phyloP scores from a whole-genome alignment of 179 eudicot genomes.

The Spinacia oleracea region DNA sequence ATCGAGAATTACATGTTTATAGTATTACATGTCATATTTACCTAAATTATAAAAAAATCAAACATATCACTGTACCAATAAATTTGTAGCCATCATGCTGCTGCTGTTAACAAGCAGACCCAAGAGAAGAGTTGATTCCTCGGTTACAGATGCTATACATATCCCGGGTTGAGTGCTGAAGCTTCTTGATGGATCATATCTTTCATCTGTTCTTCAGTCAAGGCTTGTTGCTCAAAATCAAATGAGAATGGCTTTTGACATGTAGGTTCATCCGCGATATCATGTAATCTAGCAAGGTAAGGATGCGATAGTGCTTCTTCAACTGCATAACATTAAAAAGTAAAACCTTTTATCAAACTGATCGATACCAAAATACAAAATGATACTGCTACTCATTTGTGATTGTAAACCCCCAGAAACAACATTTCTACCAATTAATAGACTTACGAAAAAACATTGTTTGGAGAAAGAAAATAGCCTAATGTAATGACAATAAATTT shows the following conservation, averaged over 20 bases:
- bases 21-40: not conserved
- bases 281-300: slow-evolving; percentile 74
- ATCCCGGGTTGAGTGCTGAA: slow-evolving; percentile 53
- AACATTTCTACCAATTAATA: not conserved
- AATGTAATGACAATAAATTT: slow-evolving; percentile 18
- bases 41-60: not conserved
- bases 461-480: not conserved
- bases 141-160: slow-evolving; percentile 27
- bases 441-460: not conserved
- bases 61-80: not conserved
- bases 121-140: not conserved
- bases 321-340: slow-evolving; percentile 42
- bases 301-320: slow-evolving; percentile 81
- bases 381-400: no score
- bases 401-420: not conserved
- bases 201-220: slow-evolving; percentile 81
- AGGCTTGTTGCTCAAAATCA: slow-evolving; percentile 73
- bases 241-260: slow-evolving; percentile 70
- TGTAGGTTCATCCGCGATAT: slow-evolving; percentile 69
- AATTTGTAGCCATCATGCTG: not conserved
- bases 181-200: slow-evolving; percentile 81
- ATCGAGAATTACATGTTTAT: not conserved
- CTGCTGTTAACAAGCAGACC: not conserved
- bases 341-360: not conserved
- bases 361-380: not conserved